A percentile compares a stretch with the other conserved stretches of the same genome.
phyloP scores from a whole-genome alignment of 306 rosid genomes.

The Quercus wislizeni region DNA sequence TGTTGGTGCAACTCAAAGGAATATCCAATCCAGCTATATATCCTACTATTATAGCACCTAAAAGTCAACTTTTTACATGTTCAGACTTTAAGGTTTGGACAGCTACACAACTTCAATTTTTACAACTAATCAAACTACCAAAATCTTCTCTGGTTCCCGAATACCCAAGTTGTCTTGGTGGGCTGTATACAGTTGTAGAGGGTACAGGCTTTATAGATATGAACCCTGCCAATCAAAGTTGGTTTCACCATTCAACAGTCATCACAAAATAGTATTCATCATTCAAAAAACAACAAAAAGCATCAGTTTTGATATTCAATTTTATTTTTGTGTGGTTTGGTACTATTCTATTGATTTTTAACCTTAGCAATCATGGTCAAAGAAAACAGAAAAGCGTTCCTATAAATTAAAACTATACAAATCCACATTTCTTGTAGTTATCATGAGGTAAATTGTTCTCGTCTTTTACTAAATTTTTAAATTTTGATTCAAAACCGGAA shows the following conservation, averaged over 20 bases:
- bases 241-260: background rate
- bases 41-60: background rate
- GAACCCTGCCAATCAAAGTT: background rate
- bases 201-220: background rate
- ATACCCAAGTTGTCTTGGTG: background rate
- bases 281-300: background rate
- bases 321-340: background rate
- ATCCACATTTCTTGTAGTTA: no score
- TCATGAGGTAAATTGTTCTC: no score
- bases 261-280: no score
- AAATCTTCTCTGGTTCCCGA: background rate
- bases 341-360: no score
- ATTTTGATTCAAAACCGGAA: no score
- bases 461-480: no score
- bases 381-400: no score
- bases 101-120: background rate
- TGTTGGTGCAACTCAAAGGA: background rate
- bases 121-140: slow-evolving; percentile 5
- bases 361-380: no score
- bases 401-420: no score
- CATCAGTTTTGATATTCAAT: background rate
- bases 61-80: slow-evolving; percentile 8
- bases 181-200: background rate
- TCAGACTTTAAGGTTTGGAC: slow-evolving; percentile 1
- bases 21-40: slow-evolving; percentile 8